Conservation (phyloP, 202 grass and related monocot genomes). For the Panicum hallii region DNA sequence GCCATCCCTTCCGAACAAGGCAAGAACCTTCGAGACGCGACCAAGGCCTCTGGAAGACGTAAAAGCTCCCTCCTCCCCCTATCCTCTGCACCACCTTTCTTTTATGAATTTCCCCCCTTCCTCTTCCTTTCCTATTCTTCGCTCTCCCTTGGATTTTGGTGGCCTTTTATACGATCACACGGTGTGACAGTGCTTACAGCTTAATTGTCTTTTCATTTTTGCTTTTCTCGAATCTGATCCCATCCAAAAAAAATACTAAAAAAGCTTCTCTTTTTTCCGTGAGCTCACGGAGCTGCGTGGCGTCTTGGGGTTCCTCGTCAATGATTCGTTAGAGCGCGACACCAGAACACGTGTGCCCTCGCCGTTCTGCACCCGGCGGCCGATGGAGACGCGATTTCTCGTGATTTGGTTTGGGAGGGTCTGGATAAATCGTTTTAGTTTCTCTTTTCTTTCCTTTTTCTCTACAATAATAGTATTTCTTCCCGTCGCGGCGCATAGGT, state of each 20-base stretch:
- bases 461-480: too few relatives aligned
- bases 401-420: neutral
- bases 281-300: constrained; percentile 10
- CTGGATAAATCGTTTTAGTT: neutral
- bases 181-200: too few relatives aligned
- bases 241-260: neutral
- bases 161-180: neutral
- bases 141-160: neutral
- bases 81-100: constrained; percentile 40
- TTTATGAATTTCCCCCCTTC: neutral
- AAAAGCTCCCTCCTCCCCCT: constrained; percentile 23
- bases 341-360: constrained; percentile 18
- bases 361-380: neutral
- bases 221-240: neutral
- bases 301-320: neutral
- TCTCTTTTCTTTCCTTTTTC: neutral
- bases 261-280: neutral
- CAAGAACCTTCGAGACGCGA: constrained; percentile 48
- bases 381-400: neutral
- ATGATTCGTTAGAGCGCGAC: constrained; percentile 1
- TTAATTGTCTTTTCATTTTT: neutral
- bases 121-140: neutral
- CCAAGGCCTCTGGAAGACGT: constrained; percentile 14
- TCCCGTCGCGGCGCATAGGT: neutral
- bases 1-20: constrained; percentile 37